A percentile compares a stretch with the other conserved stretches of the same genome.
Conservation (phyloP, 2,329 filamentous ascomycete species). For the Hypocrella siamensis region DNA sequence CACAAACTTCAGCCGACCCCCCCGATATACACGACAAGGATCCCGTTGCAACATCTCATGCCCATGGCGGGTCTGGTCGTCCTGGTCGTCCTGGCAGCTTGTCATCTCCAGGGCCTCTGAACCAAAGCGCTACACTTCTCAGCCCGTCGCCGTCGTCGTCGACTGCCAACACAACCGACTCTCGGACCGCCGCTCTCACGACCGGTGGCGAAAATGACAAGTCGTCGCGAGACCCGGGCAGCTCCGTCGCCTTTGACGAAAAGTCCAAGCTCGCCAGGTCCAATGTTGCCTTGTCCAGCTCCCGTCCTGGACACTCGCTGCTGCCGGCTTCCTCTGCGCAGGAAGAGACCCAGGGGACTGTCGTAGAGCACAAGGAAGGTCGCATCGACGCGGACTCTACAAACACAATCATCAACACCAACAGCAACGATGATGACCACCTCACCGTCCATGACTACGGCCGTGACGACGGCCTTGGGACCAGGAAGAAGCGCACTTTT, state of each 20-base stretch:
- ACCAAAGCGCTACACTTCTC: background rate
- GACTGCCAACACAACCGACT: background rate
- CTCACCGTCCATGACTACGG: background rate
- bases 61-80: conserved; percentile 31
- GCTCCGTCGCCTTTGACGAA: conserved; percentile 3
- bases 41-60: conserved; percentile 37
- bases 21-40: conserved; percentile 39
- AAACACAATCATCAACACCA: conserved; percentile 12
- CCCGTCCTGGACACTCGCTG: conserved; percentile 7
- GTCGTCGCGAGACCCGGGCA: conserved; percentile 5
- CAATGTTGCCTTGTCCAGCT: conserved; percentile 11
- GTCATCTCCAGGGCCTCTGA: conserved; percentile 16
- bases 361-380: conserved; percentile 25
- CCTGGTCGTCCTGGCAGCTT: conserved; percentile 7
- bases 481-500: conserved; percentile 24
- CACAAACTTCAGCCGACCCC: conserved; percentile 38
- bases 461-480: conserved; percentile 2
- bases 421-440: conserved; percentile 10
- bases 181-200: background rate
- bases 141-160: conserved; percentile 1
- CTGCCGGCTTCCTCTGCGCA: conserved; percentile 29
- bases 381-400: conserved; percentile 2
- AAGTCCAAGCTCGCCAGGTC: conserved; percentile 7
- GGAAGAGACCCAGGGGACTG: conserved; percentile 39
- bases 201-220: conserved; percentile 10